Percentiles rank a stretch among this genome's conserved stretches.
Evolutionary conservation across 352 stramenopile genomes (phyloP).

Genomic region (Phytophthora cactorum): DNA sequence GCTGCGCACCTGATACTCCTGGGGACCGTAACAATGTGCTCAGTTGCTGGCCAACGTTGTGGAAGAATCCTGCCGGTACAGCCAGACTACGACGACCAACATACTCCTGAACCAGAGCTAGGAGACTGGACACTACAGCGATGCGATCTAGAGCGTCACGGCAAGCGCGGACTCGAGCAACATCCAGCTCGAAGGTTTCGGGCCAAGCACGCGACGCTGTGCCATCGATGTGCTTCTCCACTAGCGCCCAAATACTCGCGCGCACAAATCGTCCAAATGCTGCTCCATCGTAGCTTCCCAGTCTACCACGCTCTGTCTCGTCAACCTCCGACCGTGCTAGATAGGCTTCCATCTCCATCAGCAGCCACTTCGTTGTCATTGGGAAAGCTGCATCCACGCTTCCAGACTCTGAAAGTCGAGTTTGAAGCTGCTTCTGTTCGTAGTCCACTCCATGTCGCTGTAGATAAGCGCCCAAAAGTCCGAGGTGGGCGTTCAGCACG

Average conservation of each 20-base stretch:
- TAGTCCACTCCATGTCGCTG: constrained; percentile 66
- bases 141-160: constrained; percentile 67
- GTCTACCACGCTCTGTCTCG: constrained; percentile 21
- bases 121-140: constrained; percentile 57
- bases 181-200: constrained; percentile 69
- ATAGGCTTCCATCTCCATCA: constrained; percentile 41
- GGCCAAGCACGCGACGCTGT: constrained; percentile 49
- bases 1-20: constrained; percentile 52
- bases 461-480: constrained; percentile 60
- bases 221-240: constrained; percentile 63
- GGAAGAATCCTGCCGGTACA: constrained; percentile 39
- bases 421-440: constrained; percentile 62
- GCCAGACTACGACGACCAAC: constrained; percentile 39
- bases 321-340: constrained; percentile 31
- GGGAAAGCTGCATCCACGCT: constrained; percentile 36
- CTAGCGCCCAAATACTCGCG: constrained; percentile 50
- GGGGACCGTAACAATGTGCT: constrained; percentile 49
- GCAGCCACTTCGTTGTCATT: constrained; percentile 61
- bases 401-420: constrained; percentile 33
- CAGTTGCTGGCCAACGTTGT: constrained; percentile 39
- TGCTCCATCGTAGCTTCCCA: constrained; percentile 37
- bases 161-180: constrained; percentile 55
- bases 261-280: constrained; percentile 60
- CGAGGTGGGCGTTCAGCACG: constrained; percentile 64
- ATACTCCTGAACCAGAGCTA: constrained; percentile 71